phyloP scores from a whole-genome alignment of 148 eudicot species.

The Rhododendron vialii region DNA sequence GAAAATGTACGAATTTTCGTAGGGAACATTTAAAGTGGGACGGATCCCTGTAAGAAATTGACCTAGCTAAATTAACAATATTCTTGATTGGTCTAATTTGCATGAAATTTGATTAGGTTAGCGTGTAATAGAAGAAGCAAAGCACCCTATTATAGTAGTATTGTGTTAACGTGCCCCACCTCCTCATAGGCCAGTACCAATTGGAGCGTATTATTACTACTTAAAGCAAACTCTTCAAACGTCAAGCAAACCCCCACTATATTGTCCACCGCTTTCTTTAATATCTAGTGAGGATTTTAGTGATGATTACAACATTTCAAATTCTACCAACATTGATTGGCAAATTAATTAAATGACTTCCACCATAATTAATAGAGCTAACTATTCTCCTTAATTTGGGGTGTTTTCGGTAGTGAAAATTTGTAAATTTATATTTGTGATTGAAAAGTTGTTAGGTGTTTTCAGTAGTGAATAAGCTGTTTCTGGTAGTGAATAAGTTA shows the following conservation, averaged over 20 bases:
- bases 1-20: too few relatives aligned
- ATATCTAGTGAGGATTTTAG: too few relatives aligned
- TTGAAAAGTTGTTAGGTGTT: too few relatives aligned
- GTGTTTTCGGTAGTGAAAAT: too few relatives aligned
- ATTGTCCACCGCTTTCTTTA: background rate
- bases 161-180: background rate
- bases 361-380: background rate
- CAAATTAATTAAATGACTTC: background rate
- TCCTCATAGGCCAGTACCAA: background rate
- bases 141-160: background rate
- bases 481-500: too few relatives aligned
- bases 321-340: background rate
- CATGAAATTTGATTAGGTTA: background rate
- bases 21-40: too few relatives aligned
- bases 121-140: background rate
- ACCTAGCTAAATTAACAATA: too few relatives aligned
- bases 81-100: too few relatives aligned
- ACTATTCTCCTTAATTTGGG: background rate
- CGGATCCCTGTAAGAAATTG: too few relatives aligned
- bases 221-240: background rate
- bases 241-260: background rate
- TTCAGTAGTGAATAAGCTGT: too few relatives aligned
- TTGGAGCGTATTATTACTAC: background rate
- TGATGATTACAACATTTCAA: background rate
- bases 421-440: too few relatives aligned